A percentile compares a stretch with the other conserved stretches of the same genome.
These are phyloP conservation scores for Collybia nuda DNA, from an alignment of 768 basidiomycete species.

Conservation along the genomic window DNA sequence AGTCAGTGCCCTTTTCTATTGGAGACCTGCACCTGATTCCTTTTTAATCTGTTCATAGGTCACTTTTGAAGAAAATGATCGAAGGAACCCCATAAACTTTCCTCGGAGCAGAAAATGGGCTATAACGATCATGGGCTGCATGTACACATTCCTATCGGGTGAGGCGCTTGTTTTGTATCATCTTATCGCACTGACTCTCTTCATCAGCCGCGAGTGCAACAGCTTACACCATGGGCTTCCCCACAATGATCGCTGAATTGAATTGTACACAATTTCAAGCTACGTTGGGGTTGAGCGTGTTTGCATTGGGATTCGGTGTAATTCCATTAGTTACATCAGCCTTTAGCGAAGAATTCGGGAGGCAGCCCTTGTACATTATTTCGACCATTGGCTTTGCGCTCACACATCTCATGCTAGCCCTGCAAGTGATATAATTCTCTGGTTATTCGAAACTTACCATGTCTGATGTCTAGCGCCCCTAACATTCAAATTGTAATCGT, in stretches of 20 bases:
- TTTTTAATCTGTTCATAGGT: conserved; percentile 17
- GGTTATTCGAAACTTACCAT: too few relatives aligned
- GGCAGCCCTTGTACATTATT: conserved; percentile 44
- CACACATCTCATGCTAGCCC: conserved; percentile 30
- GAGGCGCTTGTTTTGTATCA: conserved; percentile 2
- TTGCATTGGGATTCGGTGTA: conserved; percentile 48
- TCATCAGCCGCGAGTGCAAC: not conserved
- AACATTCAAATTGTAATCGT: conserved; percentile 67
- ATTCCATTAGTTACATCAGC: conserved; percentile 56
- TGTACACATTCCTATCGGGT: conserved; percentile 32
- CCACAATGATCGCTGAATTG: conserved; percentile 41
- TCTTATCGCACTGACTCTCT: not conserved
- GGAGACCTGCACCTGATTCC: too few relatives aligned
- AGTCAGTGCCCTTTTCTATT: too few relatives aligned
- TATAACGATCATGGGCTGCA: conserved; percentile 37
- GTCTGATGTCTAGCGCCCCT: too few relatives aligned
- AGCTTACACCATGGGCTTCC: conserved; percentile 43
- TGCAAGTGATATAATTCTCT: conserved; percentile 35
- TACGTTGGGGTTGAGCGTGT: conserved; percentile 36
- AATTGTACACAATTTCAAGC: conserved; percentile 31
- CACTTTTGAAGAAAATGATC: conserved; percentile 34
- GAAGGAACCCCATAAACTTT: conserved; percentile 39
- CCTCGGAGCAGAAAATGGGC: conserved; percentile 38
- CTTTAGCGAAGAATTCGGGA: conserved; percentile 55
- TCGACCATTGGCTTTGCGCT: conserved; percentile 37